Conservation (phyloP, 345 rosid genomes). For the Citrus trifoliata region DNA sequence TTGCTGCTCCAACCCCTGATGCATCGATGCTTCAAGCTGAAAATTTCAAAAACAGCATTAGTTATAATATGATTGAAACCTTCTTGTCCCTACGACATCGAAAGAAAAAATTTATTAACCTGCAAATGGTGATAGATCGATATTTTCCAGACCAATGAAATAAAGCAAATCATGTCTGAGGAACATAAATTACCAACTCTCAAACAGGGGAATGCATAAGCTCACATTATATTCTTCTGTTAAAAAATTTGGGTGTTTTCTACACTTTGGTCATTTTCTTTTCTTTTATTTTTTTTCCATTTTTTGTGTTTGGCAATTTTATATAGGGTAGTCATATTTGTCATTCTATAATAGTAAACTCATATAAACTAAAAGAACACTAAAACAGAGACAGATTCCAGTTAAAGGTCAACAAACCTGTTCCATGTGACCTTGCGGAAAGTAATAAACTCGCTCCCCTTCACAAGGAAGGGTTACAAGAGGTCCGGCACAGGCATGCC, state of each 20-base stretch:
- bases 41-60: neutral
- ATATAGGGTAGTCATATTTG: neutral
- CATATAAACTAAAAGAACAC: neutral
- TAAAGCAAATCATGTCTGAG: too few relatives aligned
- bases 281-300: neutral
- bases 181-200: neutral
- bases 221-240: neutral
- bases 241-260: neutral
- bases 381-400: constrained; percentile 9
- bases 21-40: constrained; percentile 95
- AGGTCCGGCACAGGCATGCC: constrained; percentile 99
- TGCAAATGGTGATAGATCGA: neutral
- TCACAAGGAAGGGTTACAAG: constrained; percentile 87
- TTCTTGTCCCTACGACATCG: neutral
- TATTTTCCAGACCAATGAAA: neutral
- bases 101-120: neutral
- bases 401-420: constrained; percentile 49
- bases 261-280: neutral
- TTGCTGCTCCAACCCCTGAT: constrained; percentile 72
- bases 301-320: neutral
- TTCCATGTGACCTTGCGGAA: constrained; percentile 99
- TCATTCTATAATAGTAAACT: neutral
- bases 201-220: neutral
- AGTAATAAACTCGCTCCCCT: constrained; percentile 96
- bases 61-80: constrained; percentile 2